Evolutionary conservation across 1,284 basidiomycete genomes (phyloP).

Genomic region (Papiliotrema terrestris): DNA sequence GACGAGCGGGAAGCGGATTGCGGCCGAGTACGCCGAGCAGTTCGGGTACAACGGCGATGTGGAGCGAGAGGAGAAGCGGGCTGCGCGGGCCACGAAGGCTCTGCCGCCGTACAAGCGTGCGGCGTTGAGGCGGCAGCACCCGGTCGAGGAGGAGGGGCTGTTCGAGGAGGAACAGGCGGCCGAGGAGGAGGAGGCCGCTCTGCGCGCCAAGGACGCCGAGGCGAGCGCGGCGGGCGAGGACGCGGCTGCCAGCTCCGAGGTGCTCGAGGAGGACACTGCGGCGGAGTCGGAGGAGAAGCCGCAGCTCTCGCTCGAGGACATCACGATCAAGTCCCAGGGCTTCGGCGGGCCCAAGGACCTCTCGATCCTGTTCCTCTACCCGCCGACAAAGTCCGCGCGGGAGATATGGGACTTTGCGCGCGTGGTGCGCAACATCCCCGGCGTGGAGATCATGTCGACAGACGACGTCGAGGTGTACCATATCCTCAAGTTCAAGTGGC

Average conservation of each 20-base stretch:
- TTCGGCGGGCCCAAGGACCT: slow-evolving; percentile 18
- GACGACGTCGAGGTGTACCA: slow-evolving; percentile 72
- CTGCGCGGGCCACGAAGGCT: too few species aligned
- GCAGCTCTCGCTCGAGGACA: neutral
- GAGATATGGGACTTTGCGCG: slow-evolving; percentile 22
- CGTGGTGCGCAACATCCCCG: slow-evolving; percentile 51
- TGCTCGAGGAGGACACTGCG: neutral
- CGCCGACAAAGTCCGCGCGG: slow-evolving; percentile 21
- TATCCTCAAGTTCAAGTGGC: slow-evolving; percentile 63
- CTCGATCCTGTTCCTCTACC: slow-evolving; percentile 45
- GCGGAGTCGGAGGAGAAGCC: neutral
- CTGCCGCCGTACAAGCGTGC: too few species aligned
- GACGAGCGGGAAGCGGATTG: neutral
- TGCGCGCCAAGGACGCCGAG: neutral
- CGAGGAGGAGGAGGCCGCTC: neutral
- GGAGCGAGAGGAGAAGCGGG: too few species aligned
- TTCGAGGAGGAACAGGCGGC: neutral
- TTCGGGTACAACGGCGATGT: too few species aligned
- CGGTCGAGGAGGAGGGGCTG: neutral
- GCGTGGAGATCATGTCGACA: slow-evolving; percentile 60
- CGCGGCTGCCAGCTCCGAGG: neutral
- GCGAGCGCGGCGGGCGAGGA: neutral
- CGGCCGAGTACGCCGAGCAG: neutral
- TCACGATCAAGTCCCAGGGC: neutral
- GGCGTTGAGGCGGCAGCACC: too few species aligned